phyloP scores from a whole-genome alignment of 179 eudicot species.

The Actinidia polygama region DNA sequence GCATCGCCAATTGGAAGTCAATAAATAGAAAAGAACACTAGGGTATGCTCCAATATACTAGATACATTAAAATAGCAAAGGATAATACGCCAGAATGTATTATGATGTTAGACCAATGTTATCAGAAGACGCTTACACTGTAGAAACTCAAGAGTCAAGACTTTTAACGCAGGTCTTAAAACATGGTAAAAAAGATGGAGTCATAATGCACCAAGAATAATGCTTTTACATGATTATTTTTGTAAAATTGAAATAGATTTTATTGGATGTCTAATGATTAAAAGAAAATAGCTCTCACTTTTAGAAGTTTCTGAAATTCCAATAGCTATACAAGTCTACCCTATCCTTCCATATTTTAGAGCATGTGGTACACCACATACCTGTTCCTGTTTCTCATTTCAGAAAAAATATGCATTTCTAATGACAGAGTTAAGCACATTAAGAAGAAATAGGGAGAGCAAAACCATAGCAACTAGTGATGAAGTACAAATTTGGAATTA shows the following conservation, averaged over 20 bases:
- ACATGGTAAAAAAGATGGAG: too few relatives aligned
- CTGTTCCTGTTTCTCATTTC: too few relatives aligned
- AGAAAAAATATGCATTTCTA: too few relatives aligned
- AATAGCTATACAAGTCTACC: too few relatives aligned
- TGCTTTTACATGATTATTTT: too few relatives aligned
- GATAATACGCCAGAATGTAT: not conserved
- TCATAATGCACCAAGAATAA: too few relatives aligned
- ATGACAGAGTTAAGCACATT: not conserved
- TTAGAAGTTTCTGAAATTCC: too few relatives aligned
- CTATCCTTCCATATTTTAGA: too few relatives aligned
- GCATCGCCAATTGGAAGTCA: not conserved
- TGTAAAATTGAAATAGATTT: too few relatives aligned
- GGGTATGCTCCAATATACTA: not conserved
- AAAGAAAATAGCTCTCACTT: not conserved
- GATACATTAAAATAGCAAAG: not conserved
- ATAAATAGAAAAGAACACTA: not conserved
- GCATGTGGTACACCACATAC: too few relatives aligned
- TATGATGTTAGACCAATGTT: not conserved
- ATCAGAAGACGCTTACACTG: not conserved
- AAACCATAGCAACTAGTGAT: not conserved
- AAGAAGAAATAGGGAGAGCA: not conserved
- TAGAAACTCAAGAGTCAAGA: not conserved
- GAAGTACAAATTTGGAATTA: not conserved
- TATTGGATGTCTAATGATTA: too few relatives aligned
- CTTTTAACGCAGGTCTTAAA: too few relatives aligned